Evolutionary conservation across 1,139 yeast species (phyloP), one percentile per base, ranked within the genome.

Genomic region (Geotrichum restrictum): DNA sequence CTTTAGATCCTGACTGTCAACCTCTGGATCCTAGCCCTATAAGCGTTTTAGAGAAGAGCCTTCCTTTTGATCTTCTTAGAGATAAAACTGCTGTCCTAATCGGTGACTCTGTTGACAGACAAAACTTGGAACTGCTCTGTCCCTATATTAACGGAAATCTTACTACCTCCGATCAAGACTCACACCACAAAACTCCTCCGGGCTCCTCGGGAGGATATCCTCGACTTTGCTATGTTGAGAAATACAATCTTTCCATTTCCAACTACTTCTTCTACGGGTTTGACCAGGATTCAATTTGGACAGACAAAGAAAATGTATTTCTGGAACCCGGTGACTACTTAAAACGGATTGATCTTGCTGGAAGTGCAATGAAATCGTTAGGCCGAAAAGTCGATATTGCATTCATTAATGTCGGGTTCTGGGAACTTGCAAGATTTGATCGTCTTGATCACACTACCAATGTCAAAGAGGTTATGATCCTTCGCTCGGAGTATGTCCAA

Each of bases 91-190:
- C 54, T 14, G 47, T 56, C 8, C 46, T 57, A 6, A 33, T 57
- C 16, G 59, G 59, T n/a, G 59, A 56, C 36, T 53, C 57, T 11
- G 52, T 54, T 2, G 59, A 57, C 18, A 31, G 59, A 16, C 51
- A 54, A 16, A 39, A 47, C n/a, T 40, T 55, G 11, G 56, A 53
- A 8, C 41, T 46, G n/a, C 39, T 56, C 22, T 57, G 59, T 37
- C 36, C 38, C 6, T 31, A 54, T 38, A 38, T 57, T 14, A 46
- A 46, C 1, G 53, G 56, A 6, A 41, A 50, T 10, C 41, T 51
- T 34, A 48, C 42, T 13, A 46, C 55, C 10, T 46, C 59, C 5
- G 49, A 45, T 19, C 57, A 48, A 36, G 49, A 44, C 36, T 50
- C 55, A 11, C 52, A 48, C 31, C 33, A 38, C 29, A 42, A 45